Evolutionary conservation across 257 asterid species (phyloP), one percentile per base, ranked within the genome.

Genomic region (Plantago major): DNA sequence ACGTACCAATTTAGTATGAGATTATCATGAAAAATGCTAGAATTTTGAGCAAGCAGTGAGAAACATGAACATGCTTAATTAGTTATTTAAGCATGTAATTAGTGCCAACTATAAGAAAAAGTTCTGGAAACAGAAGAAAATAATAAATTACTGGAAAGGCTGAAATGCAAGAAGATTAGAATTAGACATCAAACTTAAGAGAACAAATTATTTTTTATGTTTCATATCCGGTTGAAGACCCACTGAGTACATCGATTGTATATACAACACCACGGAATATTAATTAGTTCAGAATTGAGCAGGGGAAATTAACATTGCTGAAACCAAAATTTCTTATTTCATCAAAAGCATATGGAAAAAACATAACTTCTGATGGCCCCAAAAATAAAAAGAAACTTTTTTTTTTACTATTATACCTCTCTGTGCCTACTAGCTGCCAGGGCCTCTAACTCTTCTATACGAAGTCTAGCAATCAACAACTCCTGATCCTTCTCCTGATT

Each of bases 401-500:
- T 42, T 63, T 78, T 1, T 22, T 22, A 22, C 26, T 46, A 12
- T 10, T 46, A 6, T 48, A 86, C 95, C 95, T 90, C 95, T 77
- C 82, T 87, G 70, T 87, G 82, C 68, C 83, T 74, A 62, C 76
- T 72, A 55, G 88, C 88, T 9, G 75, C 79, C 70, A 84, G 62
- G 44, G 87, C 79, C 74, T 90, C 95, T 46, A 90, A 83, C 71
- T 85, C 90, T 71, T 87, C 92, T 64, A 84, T 81, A 22, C 81
- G 97, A 46, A 69, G 74, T 66, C 74, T 83, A 46, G 95, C 83
- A 49, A 49, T 71, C 12, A 84, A 75, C 75, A 83, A 56, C 73
- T 90, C 95, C 73, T 81, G 90, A 73, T 84, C 93, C 77, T 83
- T 90, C 78, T 90, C 97, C 73, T 73, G 80, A 74, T 90, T 84